Evolutionary conservation across 257 asterid genomes (phyloP), one percentile per base, ranked within the genome.

Genomic region (Cruciata laevipes): DNA sequence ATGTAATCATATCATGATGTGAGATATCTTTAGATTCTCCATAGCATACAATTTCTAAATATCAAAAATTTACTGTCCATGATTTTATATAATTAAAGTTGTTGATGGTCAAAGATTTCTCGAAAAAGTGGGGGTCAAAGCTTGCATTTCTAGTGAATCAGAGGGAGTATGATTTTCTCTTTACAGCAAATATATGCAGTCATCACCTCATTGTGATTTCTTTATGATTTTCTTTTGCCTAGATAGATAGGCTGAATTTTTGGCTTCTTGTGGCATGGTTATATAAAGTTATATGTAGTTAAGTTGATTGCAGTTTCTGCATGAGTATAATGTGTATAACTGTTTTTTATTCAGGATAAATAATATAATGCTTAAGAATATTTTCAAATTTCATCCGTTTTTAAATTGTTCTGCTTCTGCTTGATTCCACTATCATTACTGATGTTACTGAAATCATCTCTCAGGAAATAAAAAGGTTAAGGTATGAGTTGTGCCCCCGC

Each of bases 391-490:
- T 23, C 42, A 55, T 31, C 51, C 66, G 20, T 52, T 13, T 52
- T 7, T 23, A 25, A 55, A 33, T 60, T 52, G 60, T 31, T 66
- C 21, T 35, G 38, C 18, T 32, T 67, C 31, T 6, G 31, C 13
- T 57, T 7, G 10, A 21, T 47, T 49, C 60, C n/a, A 25, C 47
- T 17, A 71, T 61, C 18, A 9, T 61, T 56, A 42, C 14, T 40
- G 10, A 38, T 18, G 56, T 53, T n/a, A 11, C 42, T 68, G 57
- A 20, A 70, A 3, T 17, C 59, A 35, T 68, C 25, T 66, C 82
- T 75, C 91, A 92, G 98, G 97, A 90, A 79, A 85, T 90, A 66
- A 85, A 93, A 67, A 86, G 78, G 76, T 82, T 90, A 71, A 86
- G 97, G 79, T 86, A 90, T 67, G 86, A 86, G 75, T 75, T 90